Base-by-base conservation (phyloP, 2,329 filamentous ascomycete genomes). In the Calcarisporium arbuscula region DNA sequence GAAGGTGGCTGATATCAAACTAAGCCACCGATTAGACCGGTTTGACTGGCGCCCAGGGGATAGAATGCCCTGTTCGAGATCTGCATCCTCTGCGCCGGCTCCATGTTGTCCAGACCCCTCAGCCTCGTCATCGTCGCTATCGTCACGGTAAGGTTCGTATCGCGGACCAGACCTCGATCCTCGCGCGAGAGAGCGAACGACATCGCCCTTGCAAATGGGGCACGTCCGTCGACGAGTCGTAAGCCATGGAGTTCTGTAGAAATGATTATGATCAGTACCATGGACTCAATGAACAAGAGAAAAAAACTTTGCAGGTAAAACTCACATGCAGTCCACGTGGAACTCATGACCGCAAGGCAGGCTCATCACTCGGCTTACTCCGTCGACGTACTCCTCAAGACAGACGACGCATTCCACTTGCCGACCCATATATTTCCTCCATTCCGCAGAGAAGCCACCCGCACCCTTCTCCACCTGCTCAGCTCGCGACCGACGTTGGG, bases 321-420 rank as follows among this genome's bases (percentile, higher is more conserved):
- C 88, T 82, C 65, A 94, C 88, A 98, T 96, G 88, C 92, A 98
- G 56, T 94, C 88, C 19, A 73, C 90, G 59, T 98, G 92, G 60
- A 96, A 98, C 53, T 98, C 92, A 57, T 98, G 92, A 22, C 92
- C 92, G 61, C 92, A 98, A 8, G 92, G 92, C 39, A 98, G 65
- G 54, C 88, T 94, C 92, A 98, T 98, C 25, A 98, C 90, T 52
- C 80, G 78, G 57, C 88, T 95, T 49, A 95, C 80, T 25, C 92
- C 92, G 58, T 95, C 89, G 16, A 95, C 71, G 52, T 96, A 98
- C 56, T 98, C 92, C 54, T 98, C 92, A 21, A 98, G 66, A 51
- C 92, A 98, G 3, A 98, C 90, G 10, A 95, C 90, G 54, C 92
- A 98, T 58, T 98, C 92, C 8, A 87, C 78, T 56, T 82, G 77